Conservation (phyloP, 2,329 filamentous ascomycete species). For the Trichoderma pleuroti region DNA sequence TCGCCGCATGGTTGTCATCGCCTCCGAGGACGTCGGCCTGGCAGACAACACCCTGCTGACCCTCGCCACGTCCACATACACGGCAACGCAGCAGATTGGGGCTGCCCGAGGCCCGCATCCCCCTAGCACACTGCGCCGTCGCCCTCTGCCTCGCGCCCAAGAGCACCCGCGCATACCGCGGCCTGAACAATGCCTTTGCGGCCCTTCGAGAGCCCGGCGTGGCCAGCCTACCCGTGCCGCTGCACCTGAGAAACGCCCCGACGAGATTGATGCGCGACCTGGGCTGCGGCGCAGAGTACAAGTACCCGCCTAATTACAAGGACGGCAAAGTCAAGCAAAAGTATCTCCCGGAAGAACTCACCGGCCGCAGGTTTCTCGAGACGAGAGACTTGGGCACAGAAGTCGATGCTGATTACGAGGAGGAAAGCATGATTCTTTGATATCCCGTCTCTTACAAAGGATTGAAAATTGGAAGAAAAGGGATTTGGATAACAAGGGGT, state of each 20-base stretch:
- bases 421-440: constrained; percentile 28
- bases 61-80: constrained; percentile 81
- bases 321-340: constrained; percentile 81
- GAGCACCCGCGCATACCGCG: constrained; percentile 81
- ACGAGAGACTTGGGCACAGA: constrained; percentile 74
- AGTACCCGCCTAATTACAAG: constrained; percentile 89
- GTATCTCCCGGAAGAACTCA: constrained; percentile 78
- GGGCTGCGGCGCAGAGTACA: constrained; percentile 87
- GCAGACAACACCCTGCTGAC: constrained; percentile 81
- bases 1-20: constrained; percentile 88
- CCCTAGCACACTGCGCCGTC: constrained; percentile 80
- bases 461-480: not conserved
- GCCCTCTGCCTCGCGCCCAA: constrained; percentile 80
- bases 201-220: constrained; percentile 80
- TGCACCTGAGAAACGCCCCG: constrained; percentile 88
- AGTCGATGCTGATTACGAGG: constrained; percentile 65
- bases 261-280: constrained; percentile 91
- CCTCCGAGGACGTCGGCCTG: constrained; percentile 87
- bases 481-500: not conserved
- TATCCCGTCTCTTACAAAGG: not conserved
- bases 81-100: constrained; percentile 90
- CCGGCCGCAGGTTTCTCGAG: constrained; percentile 72
- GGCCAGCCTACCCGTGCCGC: constrained; percentile 74
- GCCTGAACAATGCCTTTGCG: constrained; percentile 72
- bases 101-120: constrained; percentile 91